Evolutionary conservation across 2,329 filamentous ascomycete genomes (phyloP), one percentile per base, ranked within the genome.

Genomic region (Elsinoe arachidis): DNA sequence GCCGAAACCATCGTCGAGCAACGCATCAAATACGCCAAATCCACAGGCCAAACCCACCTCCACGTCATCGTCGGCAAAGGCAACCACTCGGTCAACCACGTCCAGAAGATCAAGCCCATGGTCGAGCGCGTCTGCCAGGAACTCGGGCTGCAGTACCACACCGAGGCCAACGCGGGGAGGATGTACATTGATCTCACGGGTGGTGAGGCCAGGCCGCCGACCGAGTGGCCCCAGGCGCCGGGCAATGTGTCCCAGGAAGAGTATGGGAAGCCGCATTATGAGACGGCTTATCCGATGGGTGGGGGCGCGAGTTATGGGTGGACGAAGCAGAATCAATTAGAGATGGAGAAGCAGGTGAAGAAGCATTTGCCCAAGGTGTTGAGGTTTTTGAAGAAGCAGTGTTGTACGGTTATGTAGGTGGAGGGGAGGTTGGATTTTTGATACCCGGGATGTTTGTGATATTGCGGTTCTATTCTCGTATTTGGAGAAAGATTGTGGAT

Each of bases 31-130:
- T 85, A 88, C 63, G 90, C 90, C 59, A 82, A 83, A 69, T 72
- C 80, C 55, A 80, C 82, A 35, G 88, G 88, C 0, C 86, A 95
- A 74, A 82, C 77, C 17, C 89, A 96, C 74, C 76, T 99, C 57
- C 90, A 96, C 74, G 91, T 95, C 39, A 96, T 99, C 67, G 92
- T 97, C 30, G 93, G 93, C 67, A 95, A 92, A 73, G 93, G 93
- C 2, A 93, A 95, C 70, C 93, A 99, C 74, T 89, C 84, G 53
- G 76, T 74, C 9, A 81, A 85, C 63, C 87, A 93, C 66, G 80
- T 97, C 21, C 90, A 96, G 72, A 96, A 93, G 78, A 85, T 99
- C 72, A 96, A 95, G 75, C 93, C 93, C n/a, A 81, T 88, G 60
- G 90, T 97, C 43, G 91, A 97, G 74, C 80, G 88, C 69, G 78